Conservation (phyloP, 2,329 filamentous ascomycete genomes). For the Fusarium compactum region DNA sequence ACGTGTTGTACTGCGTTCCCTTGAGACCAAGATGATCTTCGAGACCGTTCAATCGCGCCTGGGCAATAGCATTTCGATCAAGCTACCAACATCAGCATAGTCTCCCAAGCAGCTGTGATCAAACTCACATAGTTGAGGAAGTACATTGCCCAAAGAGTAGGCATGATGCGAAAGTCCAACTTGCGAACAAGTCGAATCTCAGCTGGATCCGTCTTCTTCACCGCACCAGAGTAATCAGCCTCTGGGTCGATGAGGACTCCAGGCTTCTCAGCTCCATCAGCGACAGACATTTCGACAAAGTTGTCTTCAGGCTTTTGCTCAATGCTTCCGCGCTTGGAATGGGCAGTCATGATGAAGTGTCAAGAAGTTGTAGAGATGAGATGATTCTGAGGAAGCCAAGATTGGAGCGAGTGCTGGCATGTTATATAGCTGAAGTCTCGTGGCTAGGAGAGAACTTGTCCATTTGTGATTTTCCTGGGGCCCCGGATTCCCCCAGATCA, state of each 20-base stretch:
- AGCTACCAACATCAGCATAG: slow-evolving; percentile 43
- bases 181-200: slow-evolving; percentile 55
- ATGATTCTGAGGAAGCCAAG: not conserved
- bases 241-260: slow-evolving; percentile 37
- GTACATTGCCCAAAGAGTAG: slow-evolving; percentile 54
- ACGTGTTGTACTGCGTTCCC: slow-evolving; percentile 52
- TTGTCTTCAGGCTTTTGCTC: slow-evolving; percentile 44
- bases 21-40: slow-evolving; percentile 63
- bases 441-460: not conserved
- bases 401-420: not conserved
- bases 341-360: slow-evolving; percentile 22
- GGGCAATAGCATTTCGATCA: slow-evolving; percentile 69
- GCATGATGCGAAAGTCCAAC: slow-evolving; percentile 55
- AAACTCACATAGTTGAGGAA: slow-evolving; percentile 53
- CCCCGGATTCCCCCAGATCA: not conserved
- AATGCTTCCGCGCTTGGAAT: slow-evolving; percentile 37
- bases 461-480: not conserved
- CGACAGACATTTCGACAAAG: slow-evolving; percentile 41
- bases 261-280: slow-evolving; percentile 37
- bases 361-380: not conserved
- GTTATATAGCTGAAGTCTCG: not conserved
- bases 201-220: slow-evolving; percentile 49
- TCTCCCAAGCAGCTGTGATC: accelerated
- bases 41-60: slow-evolving; percentile 66
- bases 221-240: slow-evolving; percentile 52